Evolutionary conservation across 148 eudicot genomes (phyloP).

Genomic region (Tetragonia tetragonoides): DNA sequence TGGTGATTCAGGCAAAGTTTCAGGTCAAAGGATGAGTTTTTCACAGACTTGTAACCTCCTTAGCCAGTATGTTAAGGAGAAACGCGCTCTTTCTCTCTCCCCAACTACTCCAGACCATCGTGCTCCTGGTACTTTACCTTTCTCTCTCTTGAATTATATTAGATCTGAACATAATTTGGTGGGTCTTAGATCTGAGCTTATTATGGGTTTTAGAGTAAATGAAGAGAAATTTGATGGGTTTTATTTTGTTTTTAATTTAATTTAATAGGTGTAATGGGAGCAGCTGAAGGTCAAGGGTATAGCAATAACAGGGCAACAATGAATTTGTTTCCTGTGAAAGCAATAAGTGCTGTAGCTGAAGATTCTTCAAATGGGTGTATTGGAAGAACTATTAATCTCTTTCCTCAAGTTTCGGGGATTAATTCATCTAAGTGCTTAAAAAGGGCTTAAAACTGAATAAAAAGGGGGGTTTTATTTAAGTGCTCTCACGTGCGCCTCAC

Average conservation of each 20-base stretch:
- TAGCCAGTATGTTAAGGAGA: constrained; percentile 82
- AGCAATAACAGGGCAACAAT: constrained; percentile 32
- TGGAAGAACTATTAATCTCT: constrained; percentile 38
- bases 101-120: constrained; percentile 23
- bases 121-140: background rate
- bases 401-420: constrained; percentile 41
- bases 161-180: background rate
- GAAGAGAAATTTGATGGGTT: background rate
- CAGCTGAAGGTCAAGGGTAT: background rate
- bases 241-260: no score
- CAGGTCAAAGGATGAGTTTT: constrained; percentile 49
- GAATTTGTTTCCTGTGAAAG: constrained; percentile 47
- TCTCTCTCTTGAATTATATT: background rate
- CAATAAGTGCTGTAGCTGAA: constrained; percentile 12
- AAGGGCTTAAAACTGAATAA: no score
- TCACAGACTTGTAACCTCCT: constrained; percentile 66
- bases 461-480: no score
- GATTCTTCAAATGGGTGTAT: constrained; percentile 15
- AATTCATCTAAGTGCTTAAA: background rate
- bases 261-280: no score
- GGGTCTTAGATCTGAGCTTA: background rate
- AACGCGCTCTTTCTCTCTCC: constrained; percentile 48
- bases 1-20: constrained; percentile 35
- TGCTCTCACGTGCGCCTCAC: no score
- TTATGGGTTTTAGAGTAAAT: no score